These are phyloP conservation scores for Rhodotorula toruloides DNA, from an alignment of 768 basidiomycete species.

Conservation along the genomic window DNA sequence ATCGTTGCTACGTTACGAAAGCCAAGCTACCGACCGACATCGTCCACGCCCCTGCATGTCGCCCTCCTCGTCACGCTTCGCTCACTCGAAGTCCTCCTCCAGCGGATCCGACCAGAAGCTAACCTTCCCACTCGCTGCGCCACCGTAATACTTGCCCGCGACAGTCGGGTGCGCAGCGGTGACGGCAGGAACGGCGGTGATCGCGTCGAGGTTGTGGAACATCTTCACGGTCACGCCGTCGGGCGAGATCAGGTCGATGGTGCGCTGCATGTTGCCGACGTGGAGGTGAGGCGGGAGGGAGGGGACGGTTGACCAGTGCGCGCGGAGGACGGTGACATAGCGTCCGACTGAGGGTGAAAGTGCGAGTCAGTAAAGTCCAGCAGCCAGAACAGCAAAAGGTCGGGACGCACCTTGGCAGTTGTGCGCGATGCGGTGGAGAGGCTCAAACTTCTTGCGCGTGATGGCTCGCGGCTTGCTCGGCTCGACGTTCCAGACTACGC, in stretches of 20 bases:
- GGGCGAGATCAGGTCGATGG: slow-evolving; percentile 45
- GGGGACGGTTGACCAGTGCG: slow-evolving; percentile 46
- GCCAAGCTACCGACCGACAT: not conserved
- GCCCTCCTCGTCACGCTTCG: no score
- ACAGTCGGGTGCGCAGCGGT: slow-evolving; percentile 47
- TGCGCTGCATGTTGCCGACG: slow-evolving; percentile 49
- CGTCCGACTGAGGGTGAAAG: slow-evolving; percentile 40
- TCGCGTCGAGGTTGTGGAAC: slow-evolving; percentile 24
- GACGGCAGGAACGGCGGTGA: slow-evolving; percentile 49
- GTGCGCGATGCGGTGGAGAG: slow-evolving; percentile 41
- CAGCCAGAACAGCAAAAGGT: not conserved
- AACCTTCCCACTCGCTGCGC: slow-evolving; percentile 47
- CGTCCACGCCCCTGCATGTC: not conserved
- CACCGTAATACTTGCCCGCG: slow-evolving; percentile 47
- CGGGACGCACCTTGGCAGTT: slow-evolving; percentile 46
- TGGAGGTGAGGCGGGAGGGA: slow-evolving; percentile 20
- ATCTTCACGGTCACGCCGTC: slow-evolving; percentile 25
- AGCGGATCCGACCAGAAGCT: slow-evolving; percentile 41
- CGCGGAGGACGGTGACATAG: slow-evolving; percentile 50
- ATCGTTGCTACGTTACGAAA: not conserved
- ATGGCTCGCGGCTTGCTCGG: slow-evolving; percentile 38
- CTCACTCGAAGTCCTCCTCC: no score
- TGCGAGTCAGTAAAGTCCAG: not conserved
- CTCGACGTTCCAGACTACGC: slow-evolving; percentile 44
- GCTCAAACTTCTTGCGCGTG: slow-evolving; percentile 12